These are phyloP conservation scores for Chrysoporthe cubensis DNA, from an alignment of 2,329 filamentous ascomycete species.

Conservation along the genomic window DNA sequence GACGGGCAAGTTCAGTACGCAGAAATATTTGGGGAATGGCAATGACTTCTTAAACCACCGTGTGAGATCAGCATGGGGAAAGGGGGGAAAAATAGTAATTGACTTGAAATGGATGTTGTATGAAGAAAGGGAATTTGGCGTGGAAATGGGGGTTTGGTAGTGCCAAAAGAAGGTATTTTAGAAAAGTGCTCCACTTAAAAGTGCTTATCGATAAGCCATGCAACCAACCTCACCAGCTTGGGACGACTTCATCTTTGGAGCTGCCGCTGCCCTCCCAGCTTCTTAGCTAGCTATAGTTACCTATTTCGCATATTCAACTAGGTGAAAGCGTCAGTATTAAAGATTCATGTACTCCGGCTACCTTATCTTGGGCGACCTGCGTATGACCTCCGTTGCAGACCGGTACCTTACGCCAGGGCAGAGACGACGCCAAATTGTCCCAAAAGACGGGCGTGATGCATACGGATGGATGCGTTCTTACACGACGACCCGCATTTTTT, in stretches of 20 bases:
- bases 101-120: not conserved
- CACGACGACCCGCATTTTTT: too few species aligned
- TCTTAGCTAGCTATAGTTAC: too few species aligned
- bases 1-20: not conserved
- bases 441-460: too few species aligned
- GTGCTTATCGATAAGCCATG: conserved; percentile 24
- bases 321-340: too few species aligned
- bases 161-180: conserved; percentile 1
- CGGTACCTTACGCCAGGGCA: too few species aligned
- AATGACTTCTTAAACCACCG: not conserved
- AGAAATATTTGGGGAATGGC: not conserved
- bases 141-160: not conserved
- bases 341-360: too few species aligned
- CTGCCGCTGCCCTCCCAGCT: too few species aligned
- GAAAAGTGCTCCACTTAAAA: conserved; percentile 18
- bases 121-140: not conserved
- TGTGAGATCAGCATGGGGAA: not conserved
- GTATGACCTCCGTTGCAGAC: too few species aligned
- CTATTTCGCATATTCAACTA: too few species aligned
- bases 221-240: not conserved
- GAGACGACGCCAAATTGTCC: too few species aligned
- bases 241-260: not conserved
- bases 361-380: too few species aligned
- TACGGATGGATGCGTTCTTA: too few species aligned
- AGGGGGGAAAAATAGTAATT: not conserved